Base-by-base conservation (phyloP, 2,329 filamentous ascomycete genomes). In the Microsporum canis region DNA sequence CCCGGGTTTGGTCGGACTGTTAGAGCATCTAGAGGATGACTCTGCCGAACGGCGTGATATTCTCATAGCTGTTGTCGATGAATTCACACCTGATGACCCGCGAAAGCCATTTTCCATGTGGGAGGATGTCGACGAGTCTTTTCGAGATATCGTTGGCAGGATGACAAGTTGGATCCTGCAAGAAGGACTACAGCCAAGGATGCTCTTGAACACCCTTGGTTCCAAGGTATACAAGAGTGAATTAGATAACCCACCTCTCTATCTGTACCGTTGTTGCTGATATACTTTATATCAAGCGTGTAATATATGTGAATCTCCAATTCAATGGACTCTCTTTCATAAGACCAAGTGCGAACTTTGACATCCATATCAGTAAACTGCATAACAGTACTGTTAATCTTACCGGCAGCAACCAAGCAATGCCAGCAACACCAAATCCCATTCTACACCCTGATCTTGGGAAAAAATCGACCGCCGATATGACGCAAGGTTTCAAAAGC, bases 401-500 rank as follows among this genome's bases (percentile, higher is more conserved):
- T 2, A 12, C 17, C 27, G 1, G 23, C 23, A 51, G 3, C 17
- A 51, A 12, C 3, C 23, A 51, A 31, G 23, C 12, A 51, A 31
- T 43, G 17, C 5, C 3, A 5, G 17, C 39, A 43, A 14, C 3
- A 23, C 17, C 17, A 23, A 4, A 17, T 43, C 39, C 5, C 14
- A 12, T 5, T 3, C 45, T 49, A 49, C 17, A 31, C 45, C 17
- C 12, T 49, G 23, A 80, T 2, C 66, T 64, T 0, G 67, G 70
- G 0, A 34, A 63, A 57, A 14, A 62, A 33, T 12, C 41, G 36
- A 39, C 68, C 62, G 2, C 68, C 68, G 45, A 70, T 63, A 23
- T 65, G 57, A 14, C 63, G 61, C 17, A 66, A 67, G 23, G 62
- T 62, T 58, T 68, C 68, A 55, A 86, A 85, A 14, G 78, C 75